Base-by-base conservation (phyloP, 1,284 basidiomycete genomes). In the Cryptococcus maquisensis region DNA sequence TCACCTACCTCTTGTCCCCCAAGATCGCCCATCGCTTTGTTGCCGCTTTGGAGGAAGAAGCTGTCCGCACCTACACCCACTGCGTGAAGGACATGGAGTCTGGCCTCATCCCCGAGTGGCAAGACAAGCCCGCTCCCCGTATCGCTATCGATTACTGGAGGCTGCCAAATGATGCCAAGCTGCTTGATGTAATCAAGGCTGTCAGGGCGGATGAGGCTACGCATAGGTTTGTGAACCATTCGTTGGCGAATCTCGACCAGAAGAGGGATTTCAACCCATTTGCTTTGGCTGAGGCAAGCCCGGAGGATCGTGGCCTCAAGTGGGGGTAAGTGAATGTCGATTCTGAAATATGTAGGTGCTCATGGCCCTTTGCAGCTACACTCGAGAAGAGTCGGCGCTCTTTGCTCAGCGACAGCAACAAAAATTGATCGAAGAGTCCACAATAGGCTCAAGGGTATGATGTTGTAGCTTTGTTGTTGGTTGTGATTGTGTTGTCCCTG, bases 81-180 rank as follows among this genome's bases (percentile, higher is more conserved):
- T 86, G 87, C 70, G 91, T 96, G 60, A 69, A 83, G 46, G 91
- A 97, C 57, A 80, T 97, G 21, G 86, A 93, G 69, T 81, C 81
- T n/a, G 92, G 92, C 15, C 83, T 82, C 43, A 79, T 98, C 50
- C 92, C 94, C 0, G 87, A 89, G 74, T 98, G 94, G 94, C 66
- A 72, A 24, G 64, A 73, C 41, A 77, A 79, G 62, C 83, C 87
- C 13, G 93, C 93, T 0, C 93, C 93, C 0, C 79, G 84, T 66
- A 95, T 97, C 71, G 88, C 93, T 18, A 91, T 90, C 64, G 73
- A 94, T 70, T 96, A 97, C 78, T 97, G 93, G 93, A 85, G 91
- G 51, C 80, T 96, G 36, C 72, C 78, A 1, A 71, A 81, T 2
- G 80, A 86, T 63, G 87, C 92, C 0, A 90, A 83, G 65, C 77